Percentiles rank a stretch among this genome's conserved stretches.
These are phyloP conservation scores for Pleurotus sapidus DNA, from an alignment of 768 basidiomycete species.

Conservation along the genomic window DNA sequence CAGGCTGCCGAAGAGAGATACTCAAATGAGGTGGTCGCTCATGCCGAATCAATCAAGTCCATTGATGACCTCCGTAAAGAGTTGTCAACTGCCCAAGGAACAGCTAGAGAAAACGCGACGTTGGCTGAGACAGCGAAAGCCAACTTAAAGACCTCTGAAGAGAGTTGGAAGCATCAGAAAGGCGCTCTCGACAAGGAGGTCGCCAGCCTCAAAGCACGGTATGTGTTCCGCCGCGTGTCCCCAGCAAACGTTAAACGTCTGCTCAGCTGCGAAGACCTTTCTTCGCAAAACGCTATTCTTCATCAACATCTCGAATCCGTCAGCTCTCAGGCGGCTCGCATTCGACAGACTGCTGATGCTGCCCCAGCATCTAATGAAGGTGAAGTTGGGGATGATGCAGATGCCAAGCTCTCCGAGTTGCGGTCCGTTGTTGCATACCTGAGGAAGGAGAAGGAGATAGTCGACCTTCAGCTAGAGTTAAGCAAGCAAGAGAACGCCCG, in stretches of 20 bases:
- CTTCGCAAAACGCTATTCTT: slow-evolving; percentile 70
- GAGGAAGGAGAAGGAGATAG: slow-evolving; percentile 89
- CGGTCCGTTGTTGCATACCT: slow-evolving; percentile 79
- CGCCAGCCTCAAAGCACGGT: slow-evolving; percentile 69
- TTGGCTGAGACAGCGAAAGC: slow-evolving; percentile 72
- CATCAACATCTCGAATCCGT: slow-evolving; percentile 86
- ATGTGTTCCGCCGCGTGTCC: slow-evolving; percentile 14
- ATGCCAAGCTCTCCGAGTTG: slow-evolving; percentile 67
- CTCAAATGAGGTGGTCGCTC: slow-evolving; percentile 75
- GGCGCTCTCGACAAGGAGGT: slow-evolving; percentile 78
- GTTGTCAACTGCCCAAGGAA: slow-evolving; percentile 45
- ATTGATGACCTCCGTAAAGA: slow-evolving; percentile 65
- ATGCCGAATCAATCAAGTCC: slow-evolving; percentile 80
- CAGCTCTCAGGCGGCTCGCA: slow-evolving; percentile 78
- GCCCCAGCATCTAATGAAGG: slow-evolving; percentile 36
- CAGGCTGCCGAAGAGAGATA: slow-evolving; percentile 81
- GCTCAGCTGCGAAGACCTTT: slow-evolving; percentile 67
- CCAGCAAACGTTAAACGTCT: background rate
- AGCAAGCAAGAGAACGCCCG: slow-evolving; percentile 73
- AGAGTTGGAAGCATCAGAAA: slow-evolving; percentile 80
- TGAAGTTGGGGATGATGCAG: slow-evolving; percentile 47
- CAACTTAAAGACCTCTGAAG: slow-evolving; percentile 68
- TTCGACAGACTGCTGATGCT: slow-evolving; percentile 64
- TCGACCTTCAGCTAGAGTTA: slow-evolving; percentile 83
- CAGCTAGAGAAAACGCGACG: slow-evolving; percentile 56